Conservation (phyloP, 176 grass and related monocot genomes). For the Rhynchospora tenuis region DNA sequence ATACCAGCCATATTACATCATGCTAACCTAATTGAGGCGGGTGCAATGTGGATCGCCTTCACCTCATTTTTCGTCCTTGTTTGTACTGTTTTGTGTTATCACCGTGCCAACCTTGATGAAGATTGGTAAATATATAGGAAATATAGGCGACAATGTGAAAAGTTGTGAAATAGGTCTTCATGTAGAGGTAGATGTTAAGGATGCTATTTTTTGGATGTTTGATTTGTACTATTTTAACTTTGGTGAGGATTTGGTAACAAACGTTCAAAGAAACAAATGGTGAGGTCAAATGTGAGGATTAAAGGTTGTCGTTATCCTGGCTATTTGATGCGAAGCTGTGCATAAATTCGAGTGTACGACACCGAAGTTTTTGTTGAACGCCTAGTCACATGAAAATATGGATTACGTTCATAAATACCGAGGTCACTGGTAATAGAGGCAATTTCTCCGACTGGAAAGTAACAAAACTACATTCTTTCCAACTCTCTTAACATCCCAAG, state of each 20-base stretch:
- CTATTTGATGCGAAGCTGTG: not conserved
- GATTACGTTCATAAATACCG: not conserved
- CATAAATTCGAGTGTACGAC: not conserved
- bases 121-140: slow-evolving; percentile 52
- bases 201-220: not conserved
- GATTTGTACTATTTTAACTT: not conserved
- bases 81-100: slow-evolving; percentile 81
- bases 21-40: slow-evolving; percentile 74
- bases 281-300: not conserved
- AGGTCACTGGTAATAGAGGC: not conserved
- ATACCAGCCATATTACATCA: slow-evolving; percentile 90
- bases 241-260: not conserved
- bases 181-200: not conserved
- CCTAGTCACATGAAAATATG: not conserved
- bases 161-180: not conserved
- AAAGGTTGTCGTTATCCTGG: not conserved
- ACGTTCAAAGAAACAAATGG: not conserved
- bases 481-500: not conserved
- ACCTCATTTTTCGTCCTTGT: slow-evolving; percentile 94
- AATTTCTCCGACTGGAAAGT: not conserved
- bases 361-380: too few relatives aligned
- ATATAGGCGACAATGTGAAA: not conserved
- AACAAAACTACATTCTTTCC: not conserved
- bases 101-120: slow-evolving; percentile 78
- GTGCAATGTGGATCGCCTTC: slow-evolving; percentile 95